Conservation (phyloP, 1,284 basidiomycete genomes). For the Rhodotorula sp. region DNA sequence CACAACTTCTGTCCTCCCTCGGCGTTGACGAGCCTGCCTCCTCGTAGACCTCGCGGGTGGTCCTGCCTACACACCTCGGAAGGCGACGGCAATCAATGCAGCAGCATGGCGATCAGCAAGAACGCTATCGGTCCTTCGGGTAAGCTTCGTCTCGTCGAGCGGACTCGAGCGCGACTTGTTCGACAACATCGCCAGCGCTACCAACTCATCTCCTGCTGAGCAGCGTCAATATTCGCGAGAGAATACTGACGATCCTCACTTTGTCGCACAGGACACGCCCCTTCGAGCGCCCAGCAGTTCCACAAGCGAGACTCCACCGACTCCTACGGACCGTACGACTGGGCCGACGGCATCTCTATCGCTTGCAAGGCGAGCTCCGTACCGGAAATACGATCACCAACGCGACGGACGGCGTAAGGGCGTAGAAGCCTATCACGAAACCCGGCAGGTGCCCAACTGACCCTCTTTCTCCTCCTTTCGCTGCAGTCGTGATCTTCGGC, state of each 20-base stretch:
- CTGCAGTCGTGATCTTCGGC: conserved; percentile 16
- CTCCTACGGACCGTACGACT: neutral
- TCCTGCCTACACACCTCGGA: conserved; percentile 31
- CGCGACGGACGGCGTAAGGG: conserved; percentile 62
- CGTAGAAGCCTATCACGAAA: no score
- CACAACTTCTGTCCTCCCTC: neutral
- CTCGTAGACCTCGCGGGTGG: conserved; percentile 30
- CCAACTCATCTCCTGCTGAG: neutral
- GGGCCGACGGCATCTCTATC: conserved; percentile 72
- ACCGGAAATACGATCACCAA: conserved; percentile 64
- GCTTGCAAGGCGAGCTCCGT: conserved; percentile 66
- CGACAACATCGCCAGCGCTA: no score
- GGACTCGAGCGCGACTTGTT: no score
- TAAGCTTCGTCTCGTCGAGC: neutral
- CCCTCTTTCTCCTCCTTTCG: no score
- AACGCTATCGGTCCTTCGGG: conserved; percentile 38
- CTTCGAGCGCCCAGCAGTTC: conserved; percentile 26
- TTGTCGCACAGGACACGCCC: conserved; percentile 16
- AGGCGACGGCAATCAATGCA: conserved; percentile 16
- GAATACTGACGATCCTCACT: neutral
- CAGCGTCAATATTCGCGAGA: neutral
- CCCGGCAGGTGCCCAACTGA: no score
- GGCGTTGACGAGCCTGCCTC: neutral
- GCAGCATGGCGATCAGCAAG: conserved; percentile 7
- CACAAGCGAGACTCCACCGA: neutral